Evolutionary conservation across 2,329 filamentous ascomycete genomes (phyloP).

Genomic region (Pseudocercospora eumusae): DNA sequence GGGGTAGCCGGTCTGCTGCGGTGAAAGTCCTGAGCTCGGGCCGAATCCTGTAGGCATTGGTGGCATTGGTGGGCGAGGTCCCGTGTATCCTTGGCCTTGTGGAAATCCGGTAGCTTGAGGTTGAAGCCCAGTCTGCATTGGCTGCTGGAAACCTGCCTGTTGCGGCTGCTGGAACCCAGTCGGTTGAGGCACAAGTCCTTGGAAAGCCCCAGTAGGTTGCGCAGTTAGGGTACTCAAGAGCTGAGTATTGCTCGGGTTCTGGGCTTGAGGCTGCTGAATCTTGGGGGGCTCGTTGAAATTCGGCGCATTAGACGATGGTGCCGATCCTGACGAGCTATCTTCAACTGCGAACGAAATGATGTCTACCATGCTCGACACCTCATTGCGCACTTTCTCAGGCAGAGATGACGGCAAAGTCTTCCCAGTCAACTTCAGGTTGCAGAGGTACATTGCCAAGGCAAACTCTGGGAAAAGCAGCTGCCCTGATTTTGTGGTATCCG

Average conservation of each 20-base stretch:
- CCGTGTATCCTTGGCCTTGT: slow-evolving; percentile 76
- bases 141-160: slow-evolving; percentile 58
- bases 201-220: slow-evolving; percentile 55
- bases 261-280: slow-evolving; percentile 55
- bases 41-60: slow-evolving; percentile 78
- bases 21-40: slow-evolving; percentile 58
- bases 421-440: slow-evolving; percentile 87
- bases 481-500: slow-evolving; percentile 93
- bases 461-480: slow-evolving; percentile 98
- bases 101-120: slow-evolving; percentile 56
- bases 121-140: slow-evolving; percentile 65
- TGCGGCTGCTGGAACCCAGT: slow-evolving; percentile 52
- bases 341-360: slow-evolving; percentile 94
- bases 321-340: slow-evolving; percentile 61
- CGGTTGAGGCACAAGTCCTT: slow-evolving; percentile 50
- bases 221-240: slow-evolving; percentile 60
- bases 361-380: slow-evolving; percentile 99
- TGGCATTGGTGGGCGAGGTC: slow-evolving; percentile 75
- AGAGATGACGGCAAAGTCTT: slow-evolving; percentile 74
- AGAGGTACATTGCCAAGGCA: slow-evolving; percentile 96
- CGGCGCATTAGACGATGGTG: slow-evolving; percentile 66
- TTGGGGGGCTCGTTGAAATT: slow-evolving; percentile 63
- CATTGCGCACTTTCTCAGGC: slow-evolving; percentile 87
- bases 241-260: slow-evolving; percentile 69
- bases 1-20: slow-evolving; percentile 66